phyloP scores from a whole-genome alignment of 306 rosid genomes.

The Fragaria vesca region DNA sequence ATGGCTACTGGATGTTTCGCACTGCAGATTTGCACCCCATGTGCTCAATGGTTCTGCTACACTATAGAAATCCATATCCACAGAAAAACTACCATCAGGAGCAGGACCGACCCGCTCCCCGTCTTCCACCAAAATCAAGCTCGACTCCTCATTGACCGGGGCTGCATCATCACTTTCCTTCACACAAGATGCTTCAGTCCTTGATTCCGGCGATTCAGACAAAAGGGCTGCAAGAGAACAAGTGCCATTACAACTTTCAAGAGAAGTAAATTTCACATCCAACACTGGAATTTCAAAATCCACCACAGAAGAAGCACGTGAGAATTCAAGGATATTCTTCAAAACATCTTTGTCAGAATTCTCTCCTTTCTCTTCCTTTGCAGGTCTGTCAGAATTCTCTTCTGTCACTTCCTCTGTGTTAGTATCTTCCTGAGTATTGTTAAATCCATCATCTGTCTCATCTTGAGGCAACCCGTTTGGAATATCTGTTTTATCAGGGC shows the following conservation, averaged over 20 bases:
- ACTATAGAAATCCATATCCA: conserved; percentile 43
- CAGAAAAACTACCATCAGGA: conserved; percentile 26
- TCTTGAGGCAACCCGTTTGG: conserved; percentile 21
- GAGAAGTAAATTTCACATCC: conserved; percentile 69
- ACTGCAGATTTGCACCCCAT: conserved; percentile 33
- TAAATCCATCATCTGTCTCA: conserved; percentile 22
- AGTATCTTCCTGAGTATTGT: conserved; percentile 24
- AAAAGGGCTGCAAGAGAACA: conserved; percentile 57
- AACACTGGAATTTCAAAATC: conserved; percentile 62
- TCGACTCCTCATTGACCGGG: conserved; percentile 25
- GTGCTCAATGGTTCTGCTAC: conserved; percentile 31
- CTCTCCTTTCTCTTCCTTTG: conserved; percentile 11
- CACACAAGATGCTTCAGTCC: conserved; percentile 21
- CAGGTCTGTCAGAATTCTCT: conserved; percentile 21
- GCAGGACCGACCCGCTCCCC: conserved; percentile 28
- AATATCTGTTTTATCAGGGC: conserved; percentile 20
- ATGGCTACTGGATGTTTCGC: conserved; percentile 39
- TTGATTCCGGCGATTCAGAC: conserved; percentile 34
- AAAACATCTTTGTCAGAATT: conserved; percentile 41
- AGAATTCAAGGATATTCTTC: conserved; percentile 58
- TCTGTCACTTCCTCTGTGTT: conserved; percentile 1
- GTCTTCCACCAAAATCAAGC: conserved; percentile 55
- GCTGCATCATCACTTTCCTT: conserved; percentile 32
- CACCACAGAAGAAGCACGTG: conserved; percentile 44
- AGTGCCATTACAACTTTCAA: conserved; percentile 18